These are phyloP conservation scores for Fistulifera pelliculosa DNA, from an alignment of 108 stramenopile species.

Conservation along the genomic window DNA sequence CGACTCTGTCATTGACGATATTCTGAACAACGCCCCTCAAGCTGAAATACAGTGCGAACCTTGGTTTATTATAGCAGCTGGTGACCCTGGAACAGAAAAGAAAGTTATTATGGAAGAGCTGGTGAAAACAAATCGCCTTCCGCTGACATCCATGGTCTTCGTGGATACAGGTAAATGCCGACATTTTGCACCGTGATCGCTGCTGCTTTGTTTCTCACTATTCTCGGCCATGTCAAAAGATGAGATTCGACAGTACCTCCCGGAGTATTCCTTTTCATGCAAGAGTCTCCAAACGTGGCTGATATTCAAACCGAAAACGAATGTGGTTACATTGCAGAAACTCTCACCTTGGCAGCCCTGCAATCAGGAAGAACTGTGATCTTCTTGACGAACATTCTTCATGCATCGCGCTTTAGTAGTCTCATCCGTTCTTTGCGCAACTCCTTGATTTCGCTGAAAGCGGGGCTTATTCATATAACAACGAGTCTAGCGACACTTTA, in stretches of 20 bases:
- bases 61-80: constrained; percentile 78
- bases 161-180: too few species aligned
- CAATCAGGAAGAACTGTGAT: constrained; percentile 52
- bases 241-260: constrained; percentile 56
- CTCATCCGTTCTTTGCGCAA: too few species aligned
- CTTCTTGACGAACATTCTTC: constrained; percentile 39
- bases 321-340: constrained; percentile 48
- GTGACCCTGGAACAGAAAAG: constrained; percentile 82
- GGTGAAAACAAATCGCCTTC: constrained; percentile 41
- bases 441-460: neutral
- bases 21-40: constrained; percentile 5
- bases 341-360: constrained; percentile 38
- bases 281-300: constrained; percentile 36
- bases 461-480: constrained; percentile 9
- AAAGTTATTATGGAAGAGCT: constrained; percentile 53
- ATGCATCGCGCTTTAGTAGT: too few species aligned
- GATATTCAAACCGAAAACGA: constrained; percentile 48
- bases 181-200: constrained; percentile 8
- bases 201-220: constrained; percentile 2
- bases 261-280: constrained; percentile 62
- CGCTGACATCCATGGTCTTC: constrained; percentile 26
- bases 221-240: constrained; percentile 6
- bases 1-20: constrained; percentile 65
- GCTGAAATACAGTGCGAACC: neutral
- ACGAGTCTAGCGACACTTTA: neutral